Base-by-base conservation (phyloP, 306 rosid species). In the Cucurbita argyrosperma region DNA sequence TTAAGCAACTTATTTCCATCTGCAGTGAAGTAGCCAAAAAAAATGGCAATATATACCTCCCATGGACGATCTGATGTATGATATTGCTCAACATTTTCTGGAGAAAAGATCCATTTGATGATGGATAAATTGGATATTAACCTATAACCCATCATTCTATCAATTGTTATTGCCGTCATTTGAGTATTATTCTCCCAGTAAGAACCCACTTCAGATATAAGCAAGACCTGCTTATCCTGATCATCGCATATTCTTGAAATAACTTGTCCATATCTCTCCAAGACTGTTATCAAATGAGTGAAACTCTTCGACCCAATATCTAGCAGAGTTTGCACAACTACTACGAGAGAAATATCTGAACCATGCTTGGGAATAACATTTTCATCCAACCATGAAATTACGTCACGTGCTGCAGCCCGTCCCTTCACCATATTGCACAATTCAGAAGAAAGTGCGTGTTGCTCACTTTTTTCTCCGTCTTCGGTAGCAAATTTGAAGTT, bases 91-190 rank as follows among this genome's bases (percentile, higher is more conserved):
- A 87, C 73, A 77, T 94, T 94, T 79, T 89, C 91, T 6, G 88
- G 77, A 71, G 92, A 91, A 82, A 94, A 94, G 82, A 88, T 92
- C 99, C 99, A 94, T 88, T 87, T 89, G 76, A 95, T 86, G 76
- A 95, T 91, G 78, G 97, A 96, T 79, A 95, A 78, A 85, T 95
- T 95, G 82, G 97, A 95, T 75, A 95, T 81, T 58, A 95, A 92
- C 43, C 97, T 85, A 76, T 95, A 95, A 53, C 99, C 96, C 99
- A 95, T 95, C 99, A 95, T 95, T 84, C 99, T 90, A 78, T 95
- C 99, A 87, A 95, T 84, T 37, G 92, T 89, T 83, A 95, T 81
- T 45, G 99, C 95, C 45, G 96, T 88, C 97, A 91, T 89, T 82
- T 95, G 99, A 46, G 97, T 82, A 87, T 88, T 95, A 79, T 84